phyloP scores from a whole-genome alignment of 2,329 filamentous ascomycete genomes.

The Chaetomiaceae sp. region DNA sequence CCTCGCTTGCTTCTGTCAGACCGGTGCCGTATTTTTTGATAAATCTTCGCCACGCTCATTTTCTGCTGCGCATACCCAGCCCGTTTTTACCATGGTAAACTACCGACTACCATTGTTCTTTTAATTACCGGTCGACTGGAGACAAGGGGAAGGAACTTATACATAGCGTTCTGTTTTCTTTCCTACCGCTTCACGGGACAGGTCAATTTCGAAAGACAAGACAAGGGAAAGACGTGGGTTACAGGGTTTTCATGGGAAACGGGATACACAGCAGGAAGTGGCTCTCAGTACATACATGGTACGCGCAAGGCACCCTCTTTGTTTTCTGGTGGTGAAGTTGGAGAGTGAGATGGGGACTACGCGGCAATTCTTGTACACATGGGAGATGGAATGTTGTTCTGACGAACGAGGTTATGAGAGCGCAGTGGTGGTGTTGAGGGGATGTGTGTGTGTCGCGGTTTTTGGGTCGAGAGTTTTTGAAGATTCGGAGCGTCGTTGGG shows the following conservation, averaged over 20 bases:
- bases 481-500: neutral
- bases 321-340: neutral
- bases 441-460: neutral
- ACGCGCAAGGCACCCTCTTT: neutral
- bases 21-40: neutral
- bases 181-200: neutral
- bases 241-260: neutral
- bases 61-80: no score
- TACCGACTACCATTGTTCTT: conserved; percentile 7
- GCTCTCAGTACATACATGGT: neutral
- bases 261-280: neutral
- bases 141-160: neutral
- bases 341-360: no score
- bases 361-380: neutral
- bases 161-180: neutral
- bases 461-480: neutral
- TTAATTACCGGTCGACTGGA: conserved; percentile 10
- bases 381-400: neutral
- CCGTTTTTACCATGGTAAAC: neutral
- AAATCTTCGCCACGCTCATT: no score
- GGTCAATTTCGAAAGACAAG: neutral
- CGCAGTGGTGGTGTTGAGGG: neutral
- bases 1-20: neutral
- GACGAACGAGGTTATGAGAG: conserved; percentile 1
- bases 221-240: neutral